Evolutionary conservation across 139 green algal genomes (phyloP).

Genomic region (Pseudopediastrum boryanum): DNA sequence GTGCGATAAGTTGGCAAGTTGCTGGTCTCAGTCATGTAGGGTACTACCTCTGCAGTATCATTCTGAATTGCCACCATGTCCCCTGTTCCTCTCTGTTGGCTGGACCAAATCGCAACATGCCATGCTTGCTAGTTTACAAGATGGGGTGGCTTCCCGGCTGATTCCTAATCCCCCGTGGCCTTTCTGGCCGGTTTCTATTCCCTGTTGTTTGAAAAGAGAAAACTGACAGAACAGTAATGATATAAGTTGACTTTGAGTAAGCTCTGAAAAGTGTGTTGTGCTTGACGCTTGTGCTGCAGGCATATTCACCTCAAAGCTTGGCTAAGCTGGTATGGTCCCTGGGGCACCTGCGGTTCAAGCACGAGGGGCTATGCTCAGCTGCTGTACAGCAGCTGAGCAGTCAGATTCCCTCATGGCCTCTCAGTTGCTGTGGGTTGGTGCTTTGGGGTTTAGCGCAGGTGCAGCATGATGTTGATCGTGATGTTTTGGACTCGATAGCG

Average conservation of each 20-base stretch:
- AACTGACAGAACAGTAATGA: background rate
- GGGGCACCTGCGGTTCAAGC: constrained; percentile 2
- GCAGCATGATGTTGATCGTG: background rate
- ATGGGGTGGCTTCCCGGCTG: background rate
- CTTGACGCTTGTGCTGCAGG: constrained; percentile 2
- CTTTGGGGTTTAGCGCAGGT: constrained; percentile 6
- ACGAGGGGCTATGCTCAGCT: constrained; percentile 5
- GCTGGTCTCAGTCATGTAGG: no score
- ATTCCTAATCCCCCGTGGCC: background rate
- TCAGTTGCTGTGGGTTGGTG: constrained; percentile 22
- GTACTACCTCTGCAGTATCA: no score
- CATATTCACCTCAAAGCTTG: constrained; percentile 19
- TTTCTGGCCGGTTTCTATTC: background rate
- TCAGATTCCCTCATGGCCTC: constrained; percentile 18
- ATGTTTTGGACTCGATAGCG: background rate
- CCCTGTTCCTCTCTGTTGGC: no score
- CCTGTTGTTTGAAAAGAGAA: background rate
- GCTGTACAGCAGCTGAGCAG: constrained; percentile 5
- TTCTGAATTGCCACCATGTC: no score
- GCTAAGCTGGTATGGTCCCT: constrained; percentile 10
- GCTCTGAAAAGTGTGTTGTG: no score
- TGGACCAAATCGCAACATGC: no score
- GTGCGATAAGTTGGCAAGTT: no score
- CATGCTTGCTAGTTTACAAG: background rate
- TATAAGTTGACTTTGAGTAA: no score